Evolutionary conservation across 192 early-diverging fungal species (phyloP).

Genomic region (Chytriomyces hyalinus): DNA sequence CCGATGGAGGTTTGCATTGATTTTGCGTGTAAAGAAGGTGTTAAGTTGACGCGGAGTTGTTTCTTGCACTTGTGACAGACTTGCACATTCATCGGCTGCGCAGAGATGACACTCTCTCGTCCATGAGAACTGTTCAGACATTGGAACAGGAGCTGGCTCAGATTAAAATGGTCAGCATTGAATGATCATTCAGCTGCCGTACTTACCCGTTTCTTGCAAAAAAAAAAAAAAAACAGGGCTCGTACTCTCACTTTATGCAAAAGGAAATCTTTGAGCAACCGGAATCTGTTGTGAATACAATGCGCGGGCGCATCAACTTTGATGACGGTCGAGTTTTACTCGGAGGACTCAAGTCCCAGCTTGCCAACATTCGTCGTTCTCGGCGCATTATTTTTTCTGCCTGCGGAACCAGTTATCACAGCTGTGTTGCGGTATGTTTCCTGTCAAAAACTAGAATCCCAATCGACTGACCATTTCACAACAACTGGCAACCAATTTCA

Average conservation of each 20-base stretch:
- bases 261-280: slow-evolving; percentile 72
- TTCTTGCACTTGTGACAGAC: slow-evolving; percentile 37
- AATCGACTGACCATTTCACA: neutral
- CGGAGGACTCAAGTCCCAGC: slow-evolving; percentile 60
- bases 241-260: slow-evolving; percentile 67
- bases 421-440: slow-evolving; percentile 56
- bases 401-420: slow-evolving; percentile 67
- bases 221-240: slow-evolving; percentile 36
- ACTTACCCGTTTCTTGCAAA: neutral
- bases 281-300: slow-evolving; percentile 70
- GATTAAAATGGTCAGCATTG: slow-evolving; percentile 53
- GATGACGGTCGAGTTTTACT: slow-evolving; percentile 56
- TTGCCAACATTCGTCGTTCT: slow-evolving; percentile 65
- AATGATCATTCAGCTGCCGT: neutral
- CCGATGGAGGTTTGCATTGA: slow-evolving; percentile 52
- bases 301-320: slow-evolving; percentile 71
- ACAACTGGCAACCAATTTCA: neutral
- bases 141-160: slow-evolving; percentile 65
- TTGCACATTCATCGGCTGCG: slow-evolving; percentile 68
- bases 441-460: neutral
- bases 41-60: neutral
- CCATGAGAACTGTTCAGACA: slow-evolving; percentile 63
- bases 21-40: neutral
- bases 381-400: slow-evolving; percentile 66
- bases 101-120: slow-evolving; percentile 61